Evolutionary conservation across 208 protist genomes (phyloP).

Genomic region (Leishmania tarentolae): DNA sequence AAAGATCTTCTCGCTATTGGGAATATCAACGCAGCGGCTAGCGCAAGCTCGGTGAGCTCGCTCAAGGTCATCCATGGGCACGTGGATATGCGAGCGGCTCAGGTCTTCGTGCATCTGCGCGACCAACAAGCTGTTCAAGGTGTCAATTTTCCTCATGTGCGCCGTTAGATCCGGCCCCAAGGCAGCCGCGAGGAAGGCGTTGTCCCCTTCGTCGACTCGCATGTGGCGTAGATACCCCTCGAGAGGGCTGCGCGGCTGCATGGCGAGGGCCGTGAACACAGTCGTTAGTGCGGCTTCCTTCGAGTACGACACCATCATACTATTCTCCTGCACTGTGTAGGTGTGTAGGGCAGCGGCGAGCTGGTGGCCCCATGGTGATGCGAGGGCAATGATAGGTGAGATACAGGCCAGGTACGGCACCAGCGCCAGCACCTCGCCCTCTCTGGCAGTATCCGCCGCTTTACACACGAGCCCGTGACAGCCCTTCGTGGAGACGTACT

Average conservation of each 20-base stretch:
- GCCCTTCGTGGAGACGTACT: slow-evolving; percentile 32
- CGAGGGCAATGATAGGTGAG: slow-evolving; percentile 52
- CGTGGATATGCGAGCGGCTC: slow-evolving; percentile 12
- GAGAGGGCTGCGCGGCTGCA: slow-evolving; percentile 38
- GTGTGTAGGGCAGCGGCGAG: slow-evolving; percentile 36
- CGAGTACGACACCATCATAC: slow-evolving; percentile 49
- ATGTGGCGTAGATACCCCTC: slow-evolving; percentile 56
- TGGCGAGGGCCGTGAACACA: slow-evolving; percentile 59
- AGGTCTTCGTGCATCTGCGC: slow-evolving; percentile 28
- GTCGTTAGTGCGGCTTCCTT: slow-evolving; percentile 58
- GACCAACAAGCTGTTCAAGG: slow-evolving; percentile 32
- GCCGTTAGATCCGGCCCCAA: slow-evolving; percentile 22
- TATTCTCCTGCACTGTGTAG: slow-evolving; percentile 34
- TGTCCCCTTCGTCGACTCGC: slow-evolving; percentile 19
- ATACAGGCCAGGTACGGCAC: slow-evolving; percentile 56
- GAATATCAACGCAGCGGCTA: slow-evolving; percentile 76
- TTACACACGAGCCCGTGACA: slow-evolving; percentile 55
- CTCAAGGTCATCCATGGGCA: slow-evolving; percentile 37
- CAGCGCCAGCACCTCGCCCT: slow-evolving; percentile 48
- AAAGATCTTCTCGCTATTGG: slow-evolving; percentile 56
- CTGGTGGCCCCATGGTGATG: slow-evolving; percentile 52
- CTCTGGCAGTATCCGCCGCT: slow-evolving; percentile 24
- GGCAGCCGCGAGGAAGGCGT: slow-evolving; percentile 8
- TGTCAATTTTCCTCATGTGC: slow-evolving; percentile 37
- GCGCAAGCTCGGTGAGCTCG: slow-evolving; percentile 58